Conservation (phyloP, 2,329 filamentous ascomycete species). For the Neofusicoccum umdonicola region DNA sequence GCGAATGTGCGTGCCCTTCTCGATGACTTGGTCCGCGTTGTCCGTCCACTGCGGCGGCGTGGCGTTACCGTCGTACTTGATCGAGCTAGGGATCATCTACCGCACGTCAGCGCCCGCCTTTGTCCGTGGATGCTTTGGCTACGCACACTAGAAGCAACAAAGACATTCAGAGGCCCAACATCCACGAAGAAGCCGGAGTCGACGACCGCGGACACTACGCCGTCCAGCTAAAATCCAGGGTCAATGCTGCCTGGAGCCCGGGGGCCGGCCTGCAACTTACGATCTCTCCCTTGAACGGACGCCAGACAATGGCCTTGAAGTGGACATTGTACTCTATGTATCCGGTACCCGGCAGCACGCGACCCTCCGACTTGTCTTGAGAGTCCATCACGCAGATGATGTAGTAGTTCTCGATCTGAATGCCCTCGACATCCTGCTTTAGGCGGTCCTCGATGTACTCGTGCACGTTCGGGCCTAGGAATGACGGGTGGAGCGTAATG, state of each 20-base stretch:
- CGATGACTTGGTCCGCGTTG: conserved; percentile 89
- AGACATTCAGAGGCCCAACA: conserved; percentile 73
- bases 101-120: neutral
- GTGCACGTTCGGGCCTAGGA: conserved; percentile 91
- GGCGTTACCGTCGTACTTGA: conserved; percentile 92
- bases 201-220: conserved; percentile 87
- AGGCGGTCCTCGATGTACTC: conserved; percentile 87
- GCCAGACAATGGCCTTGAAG: conserved; percentile 95
- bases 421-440: conserved; percentile 89
- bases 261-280: conserved; percentile 54
- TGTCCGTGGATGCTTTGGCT: neutral
- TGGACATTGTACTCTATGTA: conserved; percentile 92
- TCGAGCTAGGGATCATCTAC: conserved; percentile 84
- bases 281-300: conserved; percentile 96
- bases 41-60: conserved; percentile 97
- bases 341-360: conserved; percentile 86
- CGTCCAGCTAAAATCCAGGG: conserved; percentile 70
- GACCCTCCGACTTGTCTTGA: conserved; percentile 89
- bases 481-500: conserved; percentile 93
- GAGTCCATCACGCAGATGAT: conserved; percentile 98
- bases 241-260: conserved; percentile 24
- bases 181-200: conserved; percentile 87
- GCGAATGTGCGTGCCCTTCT: conserved; percentile 88
- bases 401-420: conserved; percentile 92
- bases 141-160: conserved; percentile 79